Evolutionary conservation across 2,329 filamentous ascomycete species (phyloP).

Genomic region (Hypoxylon sp.): DNA sequence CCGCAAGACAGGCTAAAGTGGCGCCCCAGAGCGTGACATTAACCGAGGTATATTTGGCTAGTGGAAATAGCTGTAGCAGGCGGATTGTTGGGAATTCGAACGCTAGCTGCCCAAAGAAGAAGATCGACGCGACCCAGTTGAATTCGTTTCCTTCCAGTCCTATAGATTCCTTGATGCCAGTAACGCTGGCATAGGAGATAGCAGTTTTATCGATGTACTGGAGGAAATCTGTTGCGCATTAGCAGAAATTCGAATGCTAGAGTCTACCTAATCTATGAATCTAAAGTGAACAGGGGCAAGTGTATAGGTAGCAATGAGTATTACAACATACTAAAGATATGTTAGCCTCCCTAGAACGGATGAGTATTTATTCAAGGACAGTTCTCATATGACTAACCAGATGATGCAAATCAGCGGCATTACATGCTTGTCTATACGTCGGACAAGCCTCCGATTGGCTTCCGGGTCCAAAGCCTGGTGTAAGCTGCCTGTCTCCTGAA

Average conservation of each 20-base stretch:
- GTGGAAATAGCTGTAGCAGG: slow-evolving; percentile 57
- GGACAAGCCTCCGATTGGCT: slow-evolving; percentile 37
- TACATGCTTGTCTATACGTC: slow-evolving; percentile 44
- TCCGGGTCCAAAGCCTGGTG: slow-evolving; percentile 35
- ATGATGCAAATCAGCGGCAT: slow-evolving; percentile 46
- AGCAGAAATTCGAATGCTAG: slow-evolving; percentile 1
- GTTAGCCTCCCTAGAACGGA: slow-evolving; percentile 5
- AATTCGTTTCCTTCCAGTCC: slow-evolving; percentile 60
- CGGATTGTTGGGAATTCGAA: slow-evolving; percentile 59
- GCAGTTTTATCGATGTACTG: slow-evolving; percentile 47
- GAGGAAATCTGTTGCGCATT: slow-evolving; percentile 39
- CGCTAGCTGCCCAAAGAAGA: slow-evolving; percentile 56
- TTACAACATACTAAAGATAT: slow-evolving; percentile 21
- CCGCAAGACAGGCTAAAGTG: slow-evolving; percentile 43
- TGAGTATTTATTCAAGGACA: background rate
- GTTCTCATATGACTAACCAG: slow-evolving; percentile 28
- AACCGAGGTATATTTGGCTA: slow-evolving; percentile 57
- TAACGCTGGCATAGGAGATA: slow-evolving; percentile 47
- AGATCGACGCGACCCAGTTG: slow-evolving; percentile 59
- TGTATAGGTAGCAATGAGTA: background rate
- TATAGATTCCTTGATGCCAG: slow-evolving; percentile 48
- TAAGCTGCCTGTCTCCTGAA: slow-evolving; percentile 41
- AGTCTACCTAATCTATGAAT: background rate
- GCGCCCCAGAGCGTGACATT: slow-evolving; percentile 57
- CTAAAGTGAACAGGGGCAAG: background rate